Evolutionary conservation across 331 rosid species (phyloP), one percentile per base, ranked within the genome.

Genomic region (Arachis monticola): DNA sequence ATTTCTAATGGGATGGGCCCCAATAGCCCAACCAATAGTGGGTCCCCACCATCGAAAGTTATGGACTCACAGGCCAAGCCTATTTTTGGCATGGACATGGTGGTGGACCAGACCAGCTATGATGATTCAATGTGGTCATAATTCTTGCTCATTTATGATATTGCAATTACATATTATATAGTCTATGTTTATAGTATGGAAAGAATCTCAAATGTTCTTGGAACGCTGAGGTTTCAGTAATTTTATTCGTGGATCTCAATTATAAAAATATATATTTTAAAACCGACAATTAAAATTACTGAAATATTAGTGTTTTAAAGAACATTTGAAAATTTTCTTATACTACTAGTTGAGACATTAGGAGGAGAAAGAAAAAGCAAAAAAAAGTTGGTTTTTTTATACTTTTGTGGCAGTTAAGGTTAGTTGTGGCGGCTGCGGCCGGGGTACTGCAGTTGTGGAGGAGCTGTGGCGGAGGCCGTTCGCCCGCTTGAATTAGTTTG

Each of bases 51-150:
- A 1, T 79, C 96, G 1, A 85, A 79, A 82, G 64, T 77, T 55
- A 63, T 86, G 79, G 87, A 69, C 47, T 82, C 91, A 6, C 87
- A 85, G 8, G 22, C 69, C 60, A 84, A 81, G 72, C 87, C 89
- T 44, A 46, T 80, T 60, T 85, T 85, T 66, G 93, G 88, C 64
- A 76, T 89, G 86, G 97, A 89, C 60, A 81, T 84, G 61, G 83
- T 81, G 70, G 87, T 78, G 81, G 91, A 89, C 69, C 93, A 85
- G 0, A 51, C 78, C 78, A 77, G 50, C 75, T 85, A 87, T 75
- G 86, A 75, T 31, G 91, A 85, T 75, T 81, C 96, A 31, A 68
- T 89, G 83, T 89, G 97, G 97, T 79, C 78, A 22, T 82, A 64
- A 46, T 14, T 45, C 38, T 6, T 64, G 14, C 46, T 60, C 17